phyloP scores from a whole-genome alignment of 2,329 filamentous ascomycete species.

The Aspergillus thermomutatus region DNA sequence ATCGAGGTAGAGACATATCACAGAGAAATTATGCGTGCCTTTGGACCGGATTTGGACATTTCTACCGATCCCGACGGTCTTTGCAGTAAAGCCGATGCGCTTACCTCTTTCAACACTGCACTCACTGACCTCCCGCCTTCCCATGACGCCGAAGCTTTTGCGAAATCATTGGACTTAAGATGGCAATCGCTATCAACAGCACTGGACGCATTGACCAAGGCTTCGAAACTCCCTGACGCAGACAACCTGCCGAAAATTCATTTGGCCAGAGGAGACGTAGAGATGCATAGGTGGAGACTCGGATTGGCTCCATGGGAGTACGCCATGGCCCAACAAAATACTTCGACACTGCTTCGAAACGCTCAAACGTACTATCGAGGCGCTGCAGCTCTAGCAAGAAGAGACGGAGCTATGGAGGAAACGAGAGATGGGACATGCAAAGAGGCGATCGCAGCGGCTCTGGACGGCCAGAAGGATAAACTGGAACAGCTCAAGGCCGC shows the following conservation, averaged over 20 bases:
- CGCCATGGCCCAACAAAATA: conserved; percentile 43
- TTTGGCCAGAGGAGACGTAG: conserved; percentile 53
- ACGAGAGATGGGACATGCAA: conserved; percentile 46
- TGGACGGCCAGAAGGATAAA: conserved; percentile 40
- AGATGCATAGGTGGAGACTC: conserved; percentile 53
- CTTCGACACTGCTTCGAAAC: conserved; percentile 50
- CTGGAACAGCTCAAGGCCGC: conserved; percentile 36
- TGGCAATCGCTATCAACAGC: conserved; percentile 55
- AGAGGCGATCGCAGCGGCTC: conserved; percentile 46
- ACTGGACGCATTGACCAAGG: conserved; percentile 48
- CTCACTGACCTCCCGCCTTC: conserved; percentile 34
- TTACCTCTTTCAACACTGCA: conserved; percentile 53
- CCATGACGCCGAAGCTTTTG: conserved; percentile 27
- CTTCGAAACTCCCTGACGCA: conserved; percentile 49
- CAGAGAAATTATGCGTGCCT: conserved; percentile 40
- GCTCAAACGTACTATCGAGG: conserved; percentile 58
- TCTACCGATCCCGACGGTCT: conserved; percentile 47
- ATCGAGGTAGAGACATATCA: conserved; percentile 55
- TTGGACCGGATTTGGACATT: conserved; percentile 38
- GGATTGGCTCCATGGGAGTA: conserved; percentile 45
- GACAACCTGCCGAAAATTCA: conserved; percentile 53
- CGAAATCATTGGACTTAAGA: conserved; percentile 33
- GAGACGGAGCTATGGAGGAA: conserved; percentile 43
- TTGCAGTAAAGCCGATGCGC: conserved; percentile 55
- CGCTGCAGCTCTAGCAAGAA: conserved; percentile 41